Evolutionary conservation across 2,329 filamentous ascomycete species (phyloP).

Genomic region (Knoxdaviesia capensis): DNA sequence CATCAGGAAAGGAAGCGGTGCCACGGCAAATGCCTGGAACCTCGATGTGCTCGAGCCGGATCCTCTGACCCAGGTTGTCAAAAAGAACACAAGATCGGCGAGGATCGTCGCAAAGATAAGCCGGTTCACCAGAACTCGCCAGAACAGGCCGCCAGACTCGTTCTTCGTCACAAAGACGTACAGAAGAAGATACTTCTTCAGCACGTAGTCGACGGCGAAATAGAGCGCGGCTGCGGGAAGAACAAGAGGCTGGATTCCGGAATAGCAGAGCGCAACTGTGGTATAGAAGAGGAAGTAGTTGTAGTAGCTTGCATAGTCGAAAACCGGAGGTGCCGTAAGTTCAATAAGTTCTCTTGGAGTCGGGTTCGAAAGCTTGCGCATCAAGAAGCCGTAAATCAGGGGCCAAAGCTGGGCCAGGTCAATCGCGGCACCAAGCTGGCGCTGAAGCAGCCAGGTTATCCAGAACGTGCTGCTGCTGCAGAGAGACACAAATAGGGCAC

Average conservation of each 20-base stretch:
- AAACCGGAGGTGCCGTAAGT: slow-evolving; percentile 74
- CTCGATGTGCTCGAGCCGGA: slow-evolving; percentile 25
- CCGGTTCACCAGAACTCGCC: slow-evolving; percentile 85
- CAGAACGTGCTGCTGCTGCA: slow-evolving; percentile 78
- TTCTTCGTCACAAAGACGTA: slow-evolving; percentile 96
- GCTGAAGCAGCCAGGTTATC: slow-evolving; percentile 83
- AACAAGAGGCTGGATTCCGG: slow-evolving; percentile 69
- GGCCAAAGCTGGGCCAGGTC: slow-evolving; percentile 82
- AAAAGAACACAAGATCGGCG: slow-evolving; percentile 56
- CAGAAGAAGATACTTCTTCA: slow-evolving; percentile 89
- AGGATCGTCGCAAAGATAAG: slow-evolving; percentile 66
- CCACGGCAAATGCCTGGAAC: slow-evolving; percentile 41
- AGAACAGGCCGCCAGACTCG: slow-evolving; percentile 83
- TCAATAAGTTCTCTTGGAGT: slow-evolving; percentile 86
- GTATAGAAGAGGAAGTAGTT: slow-evolving; percentile 95
- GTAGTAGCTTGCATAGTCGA: slow-evolving; percentile 94
- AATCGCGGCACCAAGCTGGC: slow-evolving; percentile 81
- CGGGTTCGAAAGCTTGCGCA: slow-evolving; percentile 65
- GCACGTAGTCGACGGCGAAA: slow-evolving; percentile 66
- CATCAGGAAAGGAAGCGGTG: slow-evolving; percentile 62
- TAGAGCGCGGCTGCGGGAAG: slow-evolving; percentile 76
- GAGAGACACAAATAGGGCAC: slow-evolving; percentile 48
- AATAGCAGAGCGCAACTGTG: slow-evolving; percentile 73
- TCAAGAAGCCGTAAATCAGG: slow-evolving; percentile 66
- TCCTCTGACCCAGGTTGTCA: slow-evolving; percentile 54